These are phyloP conservation scores for Daldinia caldariorum DNA, from an alignment of 495 filamentous ascomycete genomes.

Conservation along the genomic window DNA sequence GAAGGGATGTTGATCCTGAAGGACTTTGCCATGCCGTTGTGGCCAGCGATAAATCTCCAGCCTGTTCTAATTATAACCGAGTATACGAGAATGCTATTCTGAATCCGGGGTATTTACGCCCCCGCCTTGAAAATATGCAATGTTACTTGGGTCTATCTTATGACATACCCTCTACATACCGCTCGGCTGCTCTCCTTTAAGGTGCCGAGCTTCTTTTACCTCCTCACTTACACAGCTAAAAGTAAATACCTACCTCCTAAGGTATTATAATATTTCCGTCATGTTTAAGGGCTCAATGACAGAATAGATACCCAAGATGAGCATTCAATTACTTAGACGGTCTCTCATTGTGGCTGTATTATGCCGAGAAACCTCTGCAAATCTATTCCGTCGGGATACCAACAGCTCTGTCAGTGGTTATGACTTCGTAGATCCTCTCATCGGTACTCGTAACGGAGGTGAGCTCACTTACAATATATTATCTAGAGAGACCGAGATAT, in stretches of 20 bases:
- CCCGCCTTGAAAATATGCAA: conserved; percentile 39
- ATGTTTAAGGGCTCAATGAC: conserved; percentile 20
- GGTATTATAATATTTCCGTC: background rate
- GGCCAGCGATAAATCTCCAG: conserved; percentile 6
- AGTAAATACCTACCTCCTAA: no score
- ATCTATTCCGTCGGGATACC: conserved; percentile 9
- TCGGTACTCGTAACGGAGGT: conserved; percentile 68
- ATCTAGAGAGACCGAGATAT: background rate
- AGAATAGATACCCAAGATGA: conserved; percentile 32
- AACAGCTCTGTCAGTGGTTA: conserved; percentile 34
- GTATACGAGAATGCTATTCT: conserved; percentile 30
- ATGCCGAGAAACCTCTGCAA: conserved; percentile 24
- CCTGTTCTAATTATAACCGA: conserved; percentile 11
- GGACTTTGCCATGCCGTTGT: conserved; percentile 7
- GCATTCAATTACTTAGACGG: conserved; percentile 33
- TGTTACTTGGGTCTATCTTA: conserved; percentile 25
- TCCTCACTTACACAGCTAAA: background rate
- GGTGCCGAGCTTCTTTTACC: conserved; percentile 1
- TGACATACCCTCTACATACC: conserved; percentile 30
- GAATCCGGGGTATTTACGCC: conserved; percentile 33
- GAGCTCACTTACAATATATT: conserved; percentile 65
- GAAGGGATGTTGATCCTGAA: conserved; percentile 32
- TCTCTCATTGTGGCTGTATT: conserved; percentile 31
- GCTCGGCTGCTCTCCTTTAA: conserved; percentile 17
- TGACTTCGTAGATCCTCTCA: conserved; percentile 64